A percentile compares a stretch with the other conserved stretches of the same genome.
phyloP scores from a whole-genome alignment of 2,329 filamentous ascomycete genomes.

The Epichloe hybrida region DNA sequence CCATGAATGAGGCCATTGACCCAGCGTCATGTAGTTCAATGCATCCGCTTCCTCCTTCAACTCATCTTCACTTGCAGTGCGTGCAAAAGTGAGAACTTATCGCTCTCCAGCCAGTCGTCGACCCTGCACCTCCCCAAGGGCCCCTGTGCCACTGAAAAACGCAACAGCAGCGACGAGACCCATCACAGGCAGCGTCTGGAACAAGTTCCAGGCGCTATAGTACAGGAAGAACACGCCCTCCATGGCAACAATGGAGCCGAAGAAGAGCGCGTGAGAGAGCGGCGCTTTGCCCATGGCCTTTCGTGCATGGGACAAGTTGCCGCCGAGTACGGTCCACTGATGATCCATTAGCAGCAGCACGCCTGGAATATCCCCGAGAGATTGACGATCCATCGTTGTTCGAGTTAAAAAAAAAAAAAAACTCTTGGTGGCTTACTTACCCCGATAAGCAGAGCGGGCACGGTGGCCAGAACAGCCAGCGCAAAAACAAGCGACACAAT shows the following conservation, averaged over 20 bases:
- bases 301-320: constrained; percentile 64
- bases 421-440: constrained; percentile 27
- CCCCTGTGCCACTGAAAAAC: constrained; percentile 78
- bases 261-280: constrained; percentile 70
- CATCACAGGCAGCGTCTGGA: constrained; percentile 70
- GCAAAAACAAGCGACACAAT: constrained; percentile 69
- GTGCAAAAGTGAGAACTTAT: constrained; percentile 16
- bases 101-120: constrained; percentile 65
- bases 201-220: constrained; percentile 83
- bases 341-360: constrained; percentile 9
- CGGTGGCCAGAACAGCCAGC: constrained; percentile 54
- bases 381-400: too few species aligned
- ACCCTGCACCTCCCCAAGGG: constrained; percentile 83
- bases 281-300: constrained; percentile 67
- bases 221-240: constrained; percentile 92
- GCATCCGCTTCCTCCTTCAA: background rate
- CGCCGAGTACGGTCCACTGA: constrained; percentile 71
- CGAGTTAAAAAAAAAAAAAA: too few species aligned
- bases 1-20: background rate
- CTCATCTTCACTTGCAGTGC: background rate
- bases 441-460: constrained; percentile 58
- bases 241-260: constrained; percentile 74
- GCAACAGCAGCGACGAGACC: constrained; percentile 54
- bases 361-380: too few species aligned
- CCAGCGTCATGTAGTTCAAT: background rate